phyloP scores from a whole-genome alignment of 1,284 basidiomycete genomes.

The Ganoderma multipileum region DNA sequence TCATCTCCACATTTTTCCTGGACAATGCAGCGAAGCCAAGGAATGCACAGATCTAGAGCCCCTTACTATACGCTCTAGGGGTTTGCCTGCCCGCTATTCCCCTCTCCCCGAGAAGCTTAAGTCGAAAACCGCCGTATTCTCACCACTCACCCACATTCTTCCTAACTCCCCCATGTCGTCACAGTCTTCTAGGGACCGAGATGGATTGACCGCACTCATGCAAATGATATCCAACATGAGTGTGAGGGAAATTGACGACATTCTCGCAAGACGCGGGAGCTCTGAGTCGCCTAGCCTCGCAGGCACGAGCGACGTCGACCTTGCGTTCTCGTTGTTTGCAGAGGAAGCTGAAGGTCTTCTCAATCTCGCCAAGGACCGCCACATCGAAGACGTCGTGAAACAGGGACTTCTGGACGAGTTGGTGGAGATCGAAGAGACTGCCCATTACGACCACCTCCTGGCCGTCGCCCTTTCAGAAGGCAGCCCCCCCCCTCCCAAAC shows the following conservation, averaged over 20 bases:
- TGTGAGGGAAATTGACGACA: conserved; percentile 47
- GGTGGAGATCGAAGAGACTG: conserved; percentile 27
- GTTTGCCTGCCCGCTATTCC: no score
- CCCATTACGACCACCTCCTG: conserved; percentile 29
- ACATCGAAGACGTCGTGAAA: not conserved
- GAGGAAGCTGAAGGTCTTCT: conserved; percentile 30
- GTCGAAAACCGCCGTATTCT: no score
- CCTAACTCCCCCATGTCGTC: not conserved
- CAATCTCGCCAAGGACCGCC: conserved; percentile 20
- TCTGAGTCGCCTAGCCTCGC: no score
- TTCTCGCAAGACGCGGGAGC: conserved; percentile 24
- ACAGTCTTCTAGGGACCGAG: not conserved
- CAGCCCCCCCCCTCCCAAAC: conserved; percentile 24
- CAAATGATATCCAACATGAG: conserved; percentile 37
- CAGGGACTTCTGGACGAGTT: conserved; percentile 27
- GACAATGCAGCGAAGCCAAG: no score
- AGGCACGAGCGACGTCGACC: conserved; percentile 27
- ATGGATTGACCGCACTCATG: conserved; percentile 12
- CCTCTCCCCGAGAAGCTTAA: no score
- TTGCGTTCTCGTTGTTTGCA: conserved; percentile 30
- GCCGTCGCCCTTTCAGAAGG: conserved; percentile 33
- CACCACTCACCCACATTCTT: no score
- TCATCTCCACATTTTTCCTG: no score
- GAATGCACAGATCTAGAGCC: no score
- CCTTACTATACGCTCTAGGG: no score